phyloP scores from a whole-genome alignment of 352 stramenopile genomes.

The Albugo candida region DNA sequence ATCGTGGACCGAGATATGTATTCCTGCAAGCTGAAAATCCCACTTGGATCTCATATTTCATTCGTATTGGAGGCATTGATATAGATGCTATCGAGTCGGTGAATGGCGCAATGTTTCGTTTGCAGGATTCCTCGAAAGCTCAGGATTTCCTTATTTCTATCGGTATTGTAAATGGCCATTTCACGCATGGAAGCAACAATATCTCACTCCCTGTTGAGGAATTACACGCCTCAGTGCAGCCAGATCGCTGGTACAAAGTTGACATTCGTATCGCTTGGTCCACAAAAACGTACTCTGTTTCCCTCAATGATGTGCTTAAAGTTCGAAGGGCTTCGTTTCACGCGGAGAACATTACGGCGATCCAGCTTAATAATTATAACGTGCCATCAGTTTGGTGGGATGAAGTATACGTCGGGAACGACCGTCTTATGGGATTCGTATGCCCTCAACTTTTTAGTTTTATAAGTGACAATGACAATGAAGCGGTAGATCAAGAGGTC shows the following conservation, averaged over 20 bases:
- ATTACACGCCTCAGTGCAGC: constrained; percentile 34
- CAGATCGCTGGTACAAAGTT: constrained; percentile 87
- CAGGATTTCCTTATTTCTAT: constrained; percentile 38
- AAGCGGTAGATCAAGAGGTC: constrained; percentile 1
- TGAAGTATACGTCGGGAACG: constrained; percentile 87
- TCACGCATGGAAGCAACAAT: constrained; percentile 52
- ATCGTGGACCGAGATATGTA: constrained; percentile 26
- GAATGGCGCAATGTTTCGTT: constrained; percentile 40
- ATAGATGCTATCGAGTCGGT: constrained; percentile 22
- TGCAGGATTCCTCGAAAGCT: constrained; percentile 4
- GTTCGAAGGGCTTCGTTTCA: constrained; percentile 38
- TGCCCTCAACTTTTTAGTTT: constrained; percentile 33
- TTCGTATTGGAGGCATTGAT: constrained; percentile 28
- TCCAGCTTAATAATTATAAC: constrained; percentile 76
- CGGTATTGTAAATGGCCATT: constrained; percentile 37
- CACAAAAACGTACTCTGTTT: constrained; percentile 57
- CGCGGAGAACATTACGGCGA: constrained; percentile 14
- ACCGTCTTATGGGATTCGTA: constrained; percentile 80
- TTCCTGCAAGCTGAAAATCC: constrained; percentile 9
- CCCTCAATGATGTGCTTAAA: constrained; percentile 80
- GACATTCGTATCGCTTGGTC: constrained; percentile 85
- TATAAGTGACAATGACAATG: not conserved
- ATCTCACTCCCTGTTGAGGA: constrained; percentile 25
- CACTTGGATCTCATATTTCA: constrained; percentile 60
- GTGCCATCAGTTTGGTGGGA: constrained; percentile 85